Conservation (phyloP, 1,139 yeast species). For the Saccharomyces pastorianus region DNA sequence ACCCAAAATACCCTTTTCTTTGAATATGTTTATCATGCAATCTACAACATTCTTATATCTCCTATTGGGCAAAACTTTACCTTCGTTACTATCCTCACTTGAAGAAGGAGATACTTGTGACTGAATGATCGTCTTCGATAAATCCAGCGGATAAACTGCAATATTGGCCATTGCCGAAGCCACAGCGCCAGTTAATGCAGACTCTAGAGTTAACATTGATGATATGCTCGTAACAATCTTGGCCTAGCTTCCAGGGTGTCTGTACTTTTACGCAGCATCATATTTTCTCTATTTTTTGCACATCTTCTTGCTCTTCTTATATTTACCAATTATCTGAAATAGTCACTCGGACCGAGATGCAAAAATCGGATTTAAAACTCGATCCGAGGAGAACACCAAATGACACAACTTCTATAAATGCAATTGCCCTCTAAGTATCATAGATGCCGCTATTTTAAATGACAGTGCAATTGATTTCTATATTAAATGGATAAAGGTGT, state of each 20-base stretch:
- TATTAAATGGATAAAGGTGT: not conserved
- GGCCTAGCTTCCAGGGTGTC: not conserved
- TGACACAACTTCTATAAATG: not conserved
- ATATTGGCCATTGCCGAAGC: constrained; percentile 80
- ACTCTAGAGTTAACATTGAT: constrained; percentile 48
- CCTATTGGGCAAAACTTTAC: constrained; percentile 19
- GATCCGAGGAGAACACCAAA: not conserved
- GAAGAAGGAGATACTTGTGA: constrained; percentile 40
- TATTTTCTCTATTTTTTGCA: not conserved
- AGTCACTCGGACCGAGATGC: not conserved
- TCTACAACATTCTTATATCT: constrained; percentile 55
- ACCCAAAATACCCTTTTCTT: constrained; percentile 60
- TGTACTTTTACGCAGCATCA: not conserved
- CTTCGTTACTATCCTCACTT: constrained; percentile 6
- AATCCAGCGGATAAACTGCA: constrained; percentile 68
- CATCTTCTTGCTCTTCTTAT: not conserved
- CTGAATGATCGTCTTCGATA: constrained; percentile 66
- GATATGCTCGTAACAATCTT: not conserved
- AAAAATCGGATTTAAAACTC: not conserved
- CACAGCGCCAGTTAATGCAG: constrained; percentile 77
- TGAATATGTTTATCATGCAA: constrained; percentile 52
- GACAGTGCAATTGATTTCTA: not conserved
- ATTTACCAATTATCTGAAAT: not conserved
- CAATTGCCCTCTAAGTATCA: not conserved
- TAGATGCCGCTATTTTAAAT: not conserved